phyloP scores from a whole-genome alignment of 495 filamentous ascomycete species.

The Cercophora sp. region DNA sequence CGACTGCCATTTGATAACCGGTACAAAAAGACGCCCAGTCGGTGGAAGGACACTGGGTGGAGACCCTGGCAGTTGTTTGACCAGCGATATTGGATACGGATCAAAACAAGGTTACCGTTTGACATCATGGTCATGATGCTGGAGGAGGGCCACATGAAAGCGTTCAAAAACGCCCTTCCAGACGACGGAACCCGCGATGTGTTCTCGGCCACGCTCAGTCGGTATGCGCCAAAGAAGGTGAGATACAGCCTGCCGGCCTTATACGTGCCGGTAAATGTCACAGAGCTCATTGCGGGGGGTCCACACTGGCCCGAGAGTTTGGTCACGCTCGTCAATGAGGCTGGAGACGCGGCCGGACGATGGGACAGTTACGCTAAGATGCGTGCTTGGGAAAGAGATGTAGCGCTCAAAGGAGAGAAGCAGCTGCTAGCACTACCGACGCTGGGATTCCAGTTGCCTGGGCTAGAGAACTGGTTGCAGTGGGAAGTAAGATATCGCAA shows the following conservation, averaged over 20 bases:
- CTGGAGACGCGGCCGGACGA: background rate
- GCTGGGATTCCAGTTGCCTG: slow-evolving; percentile 35
- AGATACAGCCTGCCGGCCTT: slow-evolving; percentile 53
- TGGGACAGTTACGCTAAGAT: background rate
- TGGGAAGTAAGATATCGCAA: slow-evolving; percentile 49
- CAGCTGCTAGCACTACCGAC: slow-evolving; percentile 50
- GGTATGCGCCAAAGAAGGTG: slow-evolving; percentile 46
- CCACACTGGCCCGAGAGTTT: slow-evolving; percentile 21
- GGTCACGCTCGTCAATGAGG: too few relatives aligned
- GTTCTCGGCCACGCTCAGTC: slow-evolving; percentile 33
- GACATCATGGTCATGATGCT: slow-evolving; percentile 50
- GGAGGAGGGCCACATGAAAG: slow-evolving; percentile 42
- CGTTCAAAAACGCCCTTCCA: slow-evolving; percentile 36
- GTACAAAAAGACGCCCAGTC: background rate
- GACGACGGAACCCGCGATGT: slow-evolving; percentile 19
- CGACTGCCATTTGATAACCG: slow-evolving; percentile 11
- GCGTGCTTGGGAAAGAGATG: slow-evolving; percentile 9
- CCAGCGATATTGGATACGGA: slow-evolving; percentile 75
- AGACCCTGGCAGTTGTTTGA: slow-evolving; percentile 65
- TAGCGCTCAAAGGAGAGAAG: slow-evolving; percentile 8
- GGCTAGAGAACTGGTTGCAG: slow-evolving; percentile 32
- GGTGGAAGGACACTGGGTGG: slow-evolving; percentile 21
- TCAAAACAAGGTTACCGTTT: slow-evolving; percentile 39
- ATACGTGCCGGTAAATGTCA: slow-evolving; percentile 30
- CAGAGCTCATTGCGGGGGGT: slow-evolving; percentile 8